Evolutionary conservation across 495 filamentous ascomycete genomes (phyloP).

Genomic region (Jackrogersella multiformis): DNA sequence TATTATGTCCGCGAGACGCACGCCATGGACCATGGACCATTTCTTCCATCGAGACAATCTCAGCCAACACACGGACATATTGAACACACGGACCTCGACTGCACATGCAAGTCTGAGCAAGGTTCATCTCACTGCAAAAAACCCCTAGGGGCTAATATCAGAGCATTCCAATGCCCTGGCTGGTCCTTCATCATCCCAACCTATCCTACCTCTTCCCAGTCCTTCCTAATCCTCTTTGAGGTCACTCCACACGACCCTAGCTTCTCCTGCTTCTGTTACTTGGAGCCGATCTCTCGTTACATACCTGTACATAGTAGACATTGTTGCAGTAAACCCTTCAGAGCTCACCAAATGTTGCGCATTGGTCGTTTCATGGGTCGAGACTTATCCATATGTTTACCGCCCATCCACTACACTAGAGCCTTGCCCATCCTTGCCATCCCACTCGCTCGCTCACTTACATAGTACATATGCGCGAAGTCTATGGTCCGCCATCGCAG

Average conservation of each 20-base stretch:
- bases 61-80: slow-evolving; percentile 36
- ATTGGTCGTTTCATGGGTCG: slow-evolving; percentile 38
- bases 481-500: slow-evolving; percentile 28
- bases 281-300: slow-evolving; percentile 39
- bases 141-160: slow-evolving; percentile 34
- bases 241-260: slow-evolving; percentile 32
- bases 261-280: slow-evolving; percentile 32
- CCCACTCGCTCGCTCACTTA: slow-evolving; percentile 27
- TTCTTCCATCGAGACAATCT: slow-evolving; percentile 34
- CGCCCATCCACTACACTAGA: slow-evolving; percentile 26
- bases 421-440: slow-evolving; percentile 22
- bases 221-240: slow-evolving; percentile 27
- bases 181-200: slow-evolving; percentile 41
- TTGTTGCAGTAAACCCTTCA: slow-evolving; percentile 36
- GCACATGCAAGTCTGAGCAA: slow-evolving; percentile 37
- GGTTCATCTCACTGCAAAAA: slow-evolving; percentile 29
- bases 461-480: slow-evolving; percentile 31
- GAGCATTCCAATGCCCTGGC: slow-evolving; percentile 41
- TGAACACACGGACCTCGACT: slow-evolving; percentile 35
- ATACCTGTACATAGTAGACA: too few species aligned
- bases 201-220: slow-evolving; percentile 16
- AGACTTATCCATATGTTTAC: slow-evolving; percentile 37
- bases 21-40: slow-evolving; percentile 9
- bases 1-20: slow-evolving; percentile 18
- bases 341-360: slow-evolving; percentile 31